These are phyloP conservation scores for Alternaria consortialis DNA, from an alignment of 2,329 filamentous ascomycete genomes.

Conservation along the genomic window DNA sequence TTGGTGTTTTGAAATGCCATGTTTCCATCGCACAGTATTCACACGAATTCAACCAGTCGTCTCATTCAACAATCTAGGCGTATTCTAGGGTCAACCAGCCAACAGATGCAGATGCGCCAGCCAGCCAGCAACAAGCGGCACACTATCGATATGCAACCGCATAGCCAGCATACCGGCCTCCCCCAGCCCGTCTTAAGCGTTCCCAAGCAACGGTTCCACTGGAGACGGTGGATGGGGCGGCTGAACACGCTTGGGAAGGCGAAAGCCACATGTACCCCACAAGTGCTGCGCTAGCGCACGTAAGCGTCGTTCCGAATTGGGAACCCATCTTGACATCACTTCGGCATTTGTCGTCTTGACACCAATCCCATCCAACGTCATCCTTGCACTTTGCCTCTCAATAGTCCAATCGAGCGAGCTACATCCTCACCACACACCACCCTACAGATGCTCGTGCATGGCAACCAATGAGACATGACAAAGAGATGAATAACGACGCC, in stretches of 20 bases:
- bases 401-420: conserved; percentile 24
- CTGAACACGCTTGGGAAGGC: conserved; percentile 16
- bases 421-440: conserved; percentile 20
- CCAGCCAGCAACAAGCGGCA: conserved; percentile 5
- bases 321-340: conserved; percentile 29
- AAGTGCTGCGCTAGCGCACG: conserved; percentile 21
- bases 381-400: conserved; percentile 18
- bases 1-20: conserved; percentile 10
- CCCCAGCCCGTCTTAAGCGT: conserved; percentile 13
- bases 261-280: conserved; percentile 28
- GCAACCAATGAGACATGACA: conserved; percentile 17
- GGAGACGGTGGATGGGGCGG: conserved; percentile 17
- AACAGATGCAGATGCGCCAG: conserved; percentile 3
- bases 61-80: conserved; percentile 3
- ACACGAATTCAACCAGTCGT: conserved; percentile 2
- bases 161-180: conserved; percentile 4
- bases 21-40: not conserved
- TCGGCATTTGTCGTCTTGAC: conserved; percentile 10
- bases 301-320: conserved; percentile 22
- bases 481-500: conserved; percentile 4
- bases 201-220: conserved; percentile 17
- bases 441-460: conserved; percentile 18
- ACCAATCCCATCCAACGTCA: conserved; percentile 16
- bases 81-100: conserved; percentile 1
- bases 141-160: conserved; percentile 17